These are phyloP conservation scores for Trichoderma pleuroti DNA, from an alignment of 2,329 filamentous ascomycete species.

Conservation along the genomic window DNA sequence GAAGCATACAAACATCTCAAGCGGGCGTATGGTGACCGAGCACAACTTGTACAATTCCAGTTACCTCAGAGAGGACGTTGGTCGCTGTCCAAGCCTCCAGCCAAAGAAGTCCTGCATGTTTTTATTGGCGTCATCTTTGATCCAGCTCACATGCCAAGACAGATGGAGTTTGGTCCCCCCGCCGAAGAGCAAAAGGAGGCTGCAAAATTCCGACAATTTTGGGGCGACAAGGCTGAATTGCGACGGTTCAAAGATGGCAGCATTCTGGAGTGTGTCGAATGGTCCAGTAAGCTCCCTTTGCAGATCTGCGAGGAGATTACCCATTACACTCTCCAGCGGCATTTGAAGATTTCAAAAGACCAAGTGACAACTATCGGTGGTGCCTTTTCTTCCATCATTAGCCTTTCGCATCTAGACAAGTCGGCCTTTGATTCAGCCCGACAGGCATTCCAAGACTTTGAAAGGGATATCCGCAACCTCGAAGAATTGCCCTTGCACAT, in stretches of 20 bases:
- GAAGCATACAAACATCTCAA: slow-evolving; percentile 63
- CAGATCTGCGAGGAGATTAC: slow-evolving; percentile 79
- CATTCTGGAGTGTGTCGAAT: slow-evolving; percentile 88
- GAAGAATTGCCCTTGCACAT: slow-evolving; percentile 86
- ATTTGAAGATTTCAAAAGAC: slow-evolving; percentile 59
- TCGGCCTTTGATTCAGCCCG: slow-evolving; percentile 65
- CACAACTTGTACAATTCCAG: slow-evolving; percentile 62
- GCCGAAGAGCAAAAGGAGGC: slow-evolving; percentile 84
- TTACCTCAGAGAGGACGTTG: slow-evolving; percentile 33
- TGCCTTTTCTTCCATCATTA: slow-evolving; percentile 48
- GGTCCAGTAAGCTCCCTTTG: slow-evolving; percentile 61
- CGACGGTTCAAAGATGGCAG: slow-evolving; percentile 93
- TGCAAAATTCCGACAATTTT: slow-evolving; percentile 80
- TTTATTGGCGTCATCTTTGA: slow-evolving; percentile 70
- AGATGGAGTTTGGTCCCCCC: slow-evolving; percentile 82
- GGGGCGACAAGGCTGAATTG: slow-evolving; percentile 90
- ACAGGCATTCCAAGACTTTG: slow-evolving; percentile 67
- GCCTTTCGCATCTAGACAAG: slow-evolving; percentile 46
- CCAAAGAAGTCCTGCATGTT: slow-evolving; percentile 39
- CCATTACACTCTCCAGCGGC: slow-evolving; percentile 64
- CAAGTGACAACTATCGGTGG: slow-evolving; percentile 51
- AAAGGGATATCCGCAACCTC: slow-evolving; percentile 71
- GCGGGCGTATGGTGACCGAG: slow-evolving; percentile 72
- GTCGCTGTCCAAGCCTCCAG: slow-evolving; percentile 27
- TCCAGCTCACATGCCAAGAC: slow-evolving; percentile 65